phyloP scores from a whole-genome alignment of 371 early-diverging fungal species.

The Zancudomyces culisetae region DNA sequence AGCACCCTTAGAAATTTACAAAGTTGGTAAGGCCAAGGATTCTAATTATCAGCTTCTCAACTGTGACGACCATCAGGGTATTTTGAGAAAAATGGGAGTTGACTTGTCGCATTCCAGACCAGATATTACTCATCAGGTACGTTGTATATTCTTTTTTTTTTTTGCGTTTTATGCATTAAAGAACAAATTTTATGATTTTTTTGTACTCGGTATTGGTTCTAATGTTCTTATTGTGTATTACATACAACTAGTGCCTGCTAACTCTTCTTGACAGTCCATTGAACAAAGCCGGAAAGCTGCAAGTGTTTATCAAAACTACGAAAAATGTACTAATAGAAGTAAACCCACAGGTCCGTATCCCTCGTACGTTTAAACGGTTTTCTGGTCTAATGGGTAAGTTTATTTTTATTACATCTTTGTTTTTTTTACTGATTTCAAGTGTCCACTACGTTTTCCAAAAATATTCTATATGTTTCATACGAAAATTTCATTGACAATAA shows the following conservation, averaged over 20 bases:
- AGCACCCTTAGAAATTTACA: slow-evolving; percentile 85
- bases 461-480: too few relatives aligned
- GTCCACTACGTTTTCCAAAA: neutral
- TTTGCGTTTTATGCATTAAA: neutral
- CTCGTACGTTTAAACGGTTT: slow-evolving; percentile 95
- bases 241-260: slow-evolving; percentile 51
- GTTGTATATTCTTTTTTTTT: neutral
- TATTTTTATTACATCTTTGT: neutral
- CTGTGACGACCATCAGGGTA: slow-evolving; percentile 87
- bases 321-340: slow-evolving; percentile 93
- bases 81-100: slow-evolving; percentile 63
- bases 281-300: slow-evolving; percentile 89
- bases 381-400: slow-evolving; percentile 62
- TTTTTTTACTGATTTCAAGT: neutral
- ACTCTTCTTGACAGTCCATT: slow-evolving; percentile 92
- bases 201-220: neutral
- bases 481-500: too few relatives aligned
- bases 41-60: slow-evolving; percentile 82
- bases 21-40: slow-evolving; percentile 76
- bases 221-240: neutral
- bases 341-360: slow-evolving; percentile 92
- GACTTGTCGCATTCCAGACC: slow-evolving; percentile 78
- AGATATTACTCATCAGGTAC: slow-evolving; percentile 89
- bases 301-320: slow-evolving; percentile 87
- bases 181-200: neutral